Base-by-base conservation (phyloP, 345 rosid genomes). In the Populus pruinosa region DNA sequence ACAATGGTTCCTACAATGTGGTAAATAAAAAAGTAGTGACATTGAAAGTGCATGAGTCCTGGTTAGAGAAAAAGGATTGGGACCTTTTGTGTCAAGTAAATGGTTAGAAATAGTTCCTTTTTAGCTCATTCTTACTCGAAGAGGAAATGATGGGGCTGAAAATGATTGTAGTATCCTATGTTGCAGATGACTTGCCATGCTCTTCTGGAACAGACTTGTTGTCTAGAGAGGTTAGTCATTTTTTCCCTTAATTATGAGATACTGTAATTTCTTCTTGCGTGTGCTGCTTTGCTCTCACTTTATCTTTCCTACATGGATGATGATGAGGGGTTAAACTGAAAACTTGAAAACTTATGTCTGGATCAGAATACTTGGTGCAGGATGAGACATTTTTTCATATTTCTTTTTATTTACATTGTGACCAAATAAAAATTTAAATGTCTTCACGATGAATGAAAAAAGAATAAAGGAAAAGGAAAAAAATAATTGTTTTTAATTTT, bases 151-250 rank as follows among this genome's bases (percentile, higher is more conserved):
- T 39, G 21, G 16, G 38, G 27, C 49, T 44, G 55, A n/a, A 61
- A 38, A 50, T 67, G 25, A 39, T 67, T 4, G 56, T 41, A 70
- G 36, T 62, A 23, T 23, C 64, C 21, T 71, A 74, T 75, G 49
- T 72, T 82, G 88, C 87, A 89, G 91, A 82, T 36, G 75, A 55
- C 74, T 78, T 87, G 82, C 85, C 88, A 11, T 86, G 79, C 81
- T 81, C 86, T 27, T 85, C 88, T 18, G 83, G 82, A 72, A 70
- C 69, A 7, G 85, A 79, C 73, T 78, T 74, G 70, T 68, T 78
- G 21, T 69, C 83, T 16, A 72, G 78, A 56, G 81, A 83, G 92
- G 92, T 89, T 36, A 36, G 76, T 69, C 43, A 4, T 47, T 61
- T 29, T 23, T 64, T 73, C 50, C 50, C 16, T 39, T 62, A 23